Base-by-base conservation (phyloP, 768 basidiomycete species). In the Boletales sp. region DNA sequence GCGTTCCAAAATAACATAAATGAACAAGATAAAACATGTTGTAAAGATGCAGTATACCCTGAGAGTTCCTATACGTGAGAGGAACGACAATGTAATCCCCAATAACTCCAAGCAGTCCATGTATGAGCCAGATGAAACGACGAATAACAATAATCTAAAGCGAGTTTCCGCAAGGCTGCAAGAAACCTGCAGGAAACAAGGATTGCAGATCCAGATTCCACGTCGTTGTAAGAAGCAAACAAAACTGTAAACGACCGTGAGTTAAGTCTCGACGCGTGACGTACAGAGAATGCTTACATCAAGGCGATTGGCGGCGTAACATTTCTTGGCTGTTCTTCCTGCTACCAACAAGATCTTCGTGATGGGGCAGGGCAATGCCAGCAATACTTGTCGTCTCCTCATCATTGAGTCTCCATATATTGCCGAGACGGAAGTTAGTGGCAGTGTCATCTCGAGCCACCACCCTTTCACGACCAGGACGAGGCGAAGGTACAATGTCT, bases 331-430 rank as follows among this genome's bases (percentile, higher is more conserved):
- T 74, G 38, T 49, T 70, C 46, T 70, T 74, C 59, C 71, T 65
- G 59, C 72, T 70, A 65, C 70, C 66, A 59, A 67, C 43, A 15
- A 71, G 60, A 31, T 71, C 70, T 50, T 68, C 69, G n/a, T 61
- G 69, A 40, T 72, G 70, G 4, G 78, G 74, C 35, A 82, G 60
- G 1, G 78, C 72, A 50, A 81, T 76, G 3, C 74, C 74, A 38
- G 75, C 73, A 6, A 83, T 65, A 30, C 72, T 75, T 56, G 77
- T 78, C 60, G 73, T 81, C 67, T 90, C 87, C 58, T 87, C 84
- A 17, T 83, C 83, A 51, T 86, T 86, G 36, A 90, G 59, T 45
- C 74, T 75, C 87, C 87, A 90, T 48, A 90, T 90, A 52, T 80
- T 87, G 15, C 60, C 53, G 21, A 76, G 59, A 40, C 72, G 62